Percentiles rank a stretch among this genome's conserved stretches.
These are phyloP conservation scores for Malassezia caprae DNA, from an alignment of 1,284 basidiomycete species.

Conservation along the genomic window DNA sequence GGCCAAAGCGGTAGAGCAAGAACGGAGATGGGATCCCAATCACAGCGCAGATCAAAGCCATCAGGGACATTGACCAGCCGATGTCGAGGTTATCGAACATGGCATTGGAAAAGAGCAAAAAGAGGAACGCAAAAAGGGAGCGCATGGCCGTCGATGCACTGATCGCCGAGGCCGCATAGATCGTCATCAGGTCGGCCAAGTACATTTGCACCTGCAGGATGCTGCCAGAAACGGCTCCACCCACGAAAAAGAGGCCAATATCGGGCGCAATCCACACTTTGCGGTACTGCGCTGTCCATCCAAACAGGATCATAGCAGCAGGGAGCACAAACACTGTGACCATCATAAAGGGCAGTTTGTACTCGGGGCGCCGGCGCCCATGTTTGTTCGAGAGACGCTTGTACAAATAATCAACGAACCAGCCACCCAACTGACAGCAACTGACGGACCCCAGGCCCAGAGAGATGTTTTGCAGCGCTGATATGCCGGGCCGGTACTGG, in stretches of 20 bases:
- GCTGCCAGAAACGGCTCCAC: constrained; percentile 21
- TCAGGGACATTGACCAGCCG: constrained; percentile 44
- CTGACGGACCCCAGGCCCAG: constrained; percentile 49
- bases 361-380: constrained; percentile 54
- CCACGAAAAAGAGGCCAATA: constrained; percentile 26
- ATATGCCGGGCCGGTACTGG: constrained; percentile 52
- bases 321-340: constrained; percentile 55
- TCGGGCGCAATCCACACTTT: constrained; percentile 63
- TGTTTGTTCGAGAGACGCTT: constrained; percentile 54
- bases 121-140: constrained; percentile 41
- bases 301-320: constrained; percentile 58
- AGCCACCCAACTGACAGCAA: constrained; percentile 57
- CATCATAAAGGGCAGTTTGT: constrained; percentile 54
- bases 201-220: constrained; percentile 32
- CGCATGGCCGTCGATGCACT: constrained; percentile 38
- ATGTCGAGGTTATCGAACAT: constrained; percentile 39
- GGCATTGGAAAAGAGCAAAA: constrained; percentile 36
- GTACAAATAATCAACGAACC: constrained; percentile 56
- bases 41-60: constrained; percentile 34
- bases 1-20: constrained; percentile 30
- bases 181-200: constrained; percentile 35
- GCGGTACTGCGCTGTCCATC: constrained; percentile 58
- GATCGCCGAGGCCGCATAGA: constrained; percentile 45
- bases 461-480: constrained; percentile 59
- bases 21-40: constrained; percentile 43